Conservation (phyloP, 495 filamentous ascomycete species). For the Aspergillus nidulans region DNA sequence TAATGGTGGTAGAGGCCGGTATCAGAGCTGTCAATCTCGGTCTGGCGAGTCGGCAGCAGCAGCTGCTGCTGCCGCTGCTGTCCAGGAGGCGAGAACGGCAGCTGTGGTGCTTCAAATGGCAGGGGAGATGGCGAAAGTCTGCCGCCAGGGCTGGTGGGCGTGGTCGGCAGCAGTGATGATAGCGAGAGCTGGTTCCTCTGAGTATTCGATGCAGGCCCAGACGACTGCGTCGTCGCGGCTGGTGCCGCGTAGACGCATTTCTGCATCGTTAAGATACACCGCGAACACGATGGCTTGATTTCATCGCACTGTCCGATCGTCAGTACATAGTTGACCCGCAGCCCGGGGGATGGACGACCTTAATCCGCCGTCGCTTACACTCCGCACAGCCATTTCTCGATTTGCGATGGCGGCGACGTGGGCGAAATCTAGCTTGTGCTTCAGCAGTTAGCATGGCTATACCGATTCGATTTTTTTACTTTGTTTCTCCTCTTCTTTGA, state of each 20-base stretch:
- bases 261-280: background rate
- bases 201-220: background rate
- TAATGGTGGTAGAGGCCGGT: background rate
- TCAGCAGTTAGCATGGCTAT: background rate
- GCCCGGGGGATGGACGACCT: background rate
- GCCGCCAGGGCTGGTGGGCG: background rate
- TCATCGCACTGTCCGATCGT: background rate
- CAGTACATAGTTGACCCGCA: background rate
- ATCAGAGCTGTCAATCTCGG: background rate
- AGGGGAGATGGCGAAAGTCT: background rate
- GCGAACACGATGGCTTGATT: background rate
- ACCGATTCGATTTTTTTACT: background rate
- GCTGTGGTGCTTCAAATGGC: background rate
- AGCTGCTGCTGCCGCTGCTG: background rate
- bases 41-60: no score
- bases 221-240: background rate
- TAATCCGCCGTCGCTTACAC: conserved; percentile 1
- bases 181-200: background rate
- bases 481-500: no score
- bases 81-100: background rate
- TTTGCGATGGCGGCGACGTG: background rate
- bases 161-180: no score
- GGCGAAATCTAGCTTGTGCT: background rate
- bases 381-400: conserved; percentile 1
- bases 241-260: background rate